Evolutionary conservation across 495 filamentous ascomycete species (phyloP).

Genomic region (Pyrenopolyporus hunteri): DNA sequence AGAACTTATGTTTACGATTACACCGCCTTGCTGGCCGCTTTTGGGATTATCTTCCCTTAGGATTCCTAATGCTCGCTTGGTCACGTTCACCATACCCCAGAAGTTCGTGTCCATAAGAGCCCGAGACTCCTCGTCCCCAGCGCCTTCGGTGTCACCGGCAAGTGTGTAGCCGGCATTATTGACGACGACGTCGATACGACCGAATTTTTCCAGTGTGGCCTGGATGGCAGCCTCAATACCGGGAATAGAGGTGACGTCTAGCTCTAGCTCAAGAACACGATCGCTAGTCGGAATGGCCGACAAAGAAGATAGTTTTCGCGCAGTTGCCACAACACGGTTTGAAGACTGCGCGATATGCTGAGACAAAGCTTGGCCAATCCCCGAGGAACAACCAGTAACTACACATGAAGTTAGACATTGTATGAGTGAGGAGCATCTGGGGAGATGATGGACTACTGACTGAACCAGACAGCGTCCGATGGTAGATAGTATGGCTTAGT

Average conservation of each 20-base stretch:
- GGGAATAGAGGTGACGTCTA: slow-evolving; percentile 51
- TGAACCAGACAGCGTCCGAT: slow-evolving; percentile 57
- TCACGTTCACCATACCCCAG: slow-evolving; percentile 57
- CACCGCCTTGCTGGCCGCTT: slow-evolving; percentile 49
- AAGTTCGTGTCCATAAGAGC: slow-evolving; percentile 59
- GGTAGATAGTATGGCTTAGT: slow-evolving; percentile 53
- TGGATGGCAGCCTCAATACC: slow-evolving; percentile 52
- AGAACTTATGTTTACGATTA: slow-evolving; percentile 60
- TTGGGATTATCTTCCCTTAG: slow-evolving; percentile 52
- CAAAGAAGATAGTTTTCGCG: slow-evolving; percentile 46
- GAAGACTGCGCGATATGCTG: slow-evolving; percentile 44
- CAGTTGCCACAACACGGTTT: slow-evolving; percentile 58
- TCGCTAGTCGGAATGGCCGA: slow-evolving; percentile 45
- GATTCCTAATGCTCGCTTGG: slow-evolving; percentile 51
- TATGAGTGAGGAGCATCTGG: slow-evolving; percentile 2
- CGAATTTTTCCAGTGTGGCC: slow-evolving; percentile 46
- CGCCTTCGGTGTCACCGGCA: slow-evolving; percentile 53
- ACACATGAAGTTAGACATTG: not conserved
- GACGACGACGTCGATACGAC: slow-evolving; percentile 60
- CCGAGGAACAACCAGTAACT: slow-evolving; percentile 60
- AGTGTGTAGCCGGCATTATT: slow-evolving; percentile 64
- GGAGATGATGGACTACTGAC: slow-evolving; percentile 37
- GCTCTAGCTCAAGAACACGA: slow-evolving; percentile 51
- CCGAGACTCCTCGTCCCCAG: slow-evolving; percentile 48
- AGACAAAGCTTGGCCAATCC: slow-evolving; percentile 55